A percentile compares a stretch with the other conserved stretches of the same genome.
Evolutionary conservation across 2,329 filamentous ascomycete genomes (phyloP).

Genomic region (Botrytis medusae): DNA sequence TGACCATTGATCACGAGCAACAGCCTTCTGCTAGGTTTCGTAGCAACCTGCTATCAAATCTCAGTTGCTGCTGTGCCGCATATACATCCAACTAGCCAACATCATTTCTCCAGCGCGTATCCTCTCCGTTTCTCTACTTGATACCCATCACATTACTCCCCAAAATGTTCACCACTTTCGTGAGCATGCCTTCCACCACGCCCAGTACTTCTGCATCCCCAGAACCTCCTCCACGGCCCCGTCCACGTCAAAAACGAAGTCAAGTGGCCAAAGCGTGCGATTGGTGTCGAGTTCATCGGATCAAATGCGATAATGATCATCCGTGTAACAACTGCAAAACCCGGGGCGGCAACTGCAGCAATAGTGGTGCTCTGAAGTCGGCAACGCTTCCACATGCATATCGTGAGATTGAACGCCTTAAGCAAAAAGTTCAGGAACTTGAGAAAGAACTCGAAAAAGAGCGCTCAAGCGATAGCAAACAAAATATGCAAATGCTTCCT

Average conservation of each 20-base stretch:
- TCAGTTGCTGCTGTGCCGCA: neutral
- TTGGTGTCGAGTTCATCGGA: constrained; percentile 45
- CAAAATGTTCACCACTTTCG: constrained; percentile 21
- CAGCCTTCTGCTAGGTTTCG: neutral
- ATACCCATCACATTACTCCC: neutral
- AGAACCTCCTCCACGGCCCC: constrained; percentile 15
- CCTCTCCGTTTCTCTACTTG: neutral
- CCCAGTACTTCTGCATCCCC: constrained; percentile 18
- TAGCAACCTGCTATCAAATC: constrained; percentile 1
- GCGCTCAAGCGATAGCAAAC: constrained; percentile 4
- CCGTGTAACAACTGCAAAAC: constrained; percentile 45
- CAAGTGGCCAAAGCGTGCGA: constrained; percentile 43
- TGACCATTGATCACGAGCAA: neutral
- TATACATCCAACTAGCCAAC: neutral
- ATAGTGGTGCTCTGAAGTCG: constrained; percentile 39
- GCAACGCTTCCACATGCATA: constrained; percentile 38
- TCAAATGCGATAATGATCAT: constrained; percentile 45
- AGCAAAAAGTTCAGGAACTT: constrained; percentile 40
- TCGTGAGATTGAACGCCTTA: constrained; percentile 44
- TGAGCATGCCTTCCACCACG: constrained; percentile 20
- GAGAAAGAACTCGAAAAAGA: constrained; percentile 34
- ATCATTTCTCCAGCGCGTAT: neutral
- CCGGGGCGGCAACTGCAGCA: constrained; percentile 42
- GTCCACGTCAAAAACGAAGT: constrained; percentile 29
- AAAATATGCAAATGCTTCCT: constrained; percentile 16